Evolutionary conservation across 352 stramenopile species (phyloP).

Genomic region (Thraustotheca clavata): DNA sequence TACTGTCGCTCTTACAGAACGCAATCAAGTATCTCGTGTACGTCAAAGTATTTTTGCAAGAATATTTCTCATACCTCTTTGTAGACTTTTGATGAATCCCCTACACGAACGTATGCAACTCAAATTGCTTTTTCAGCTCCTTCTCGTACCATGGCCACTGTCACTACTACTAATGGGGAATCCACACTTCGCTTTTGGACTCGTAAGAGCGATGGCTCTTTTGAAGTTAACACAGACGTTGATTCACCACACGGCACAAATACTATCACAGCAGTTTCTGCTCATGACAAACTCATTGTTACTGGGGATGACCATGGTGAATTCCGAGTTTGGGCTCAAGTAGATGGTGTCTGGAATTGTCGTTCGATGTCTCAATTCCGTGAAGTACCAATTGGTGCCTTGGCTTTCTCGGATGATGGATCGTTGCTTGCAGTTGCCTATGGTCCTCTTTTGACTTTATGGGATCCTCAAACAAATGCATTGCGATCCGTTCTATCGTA

Average conservation of each 20-base stretch:
- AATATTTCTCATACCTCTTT: background rate
- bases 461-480: conserved; percentile 66
- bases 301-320: conserved; percentile 57
- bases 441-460: conserved; percentile 69
- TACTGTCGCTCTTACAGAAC: conserved; percentile 60
- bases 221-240: conserved; percentile 75
- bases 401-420: conserved; percentile 63
- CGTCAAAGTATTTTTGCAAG: background rate
- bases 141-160: conserved; percentile 23
- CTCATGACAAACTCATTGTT: conserved; percentile 38
- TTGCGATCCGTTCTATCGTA: conserved; percentile 68
- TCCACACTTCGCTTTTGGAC: conserved; percentile 72
- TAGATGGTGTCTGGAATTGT: conserved; percentile 45
- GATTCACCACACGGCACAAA: conserved; percentile 60
- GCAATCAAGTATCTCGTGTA: conserved; percentile 71
- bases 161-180: conserved; percentile 24
- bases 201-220: conserved; percentile 58
- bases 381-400: conserved; percentile 49
- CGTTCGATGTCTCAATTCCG: conserved; percentile 72
- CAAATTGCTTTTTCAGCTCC: conserved; percentile 3
- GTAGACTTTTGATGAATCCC: conserved; percentile 19
- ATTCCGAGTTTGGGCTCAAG: conserved; percentile 70
- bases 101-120: conserved; percentile 12
- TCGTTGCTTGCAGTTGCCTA: conserved; percentile 82
- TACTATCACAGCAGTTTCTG: conserved; percentile 39